Evolutionary conservation across 352 stramenopile species (phyloP), one percentile per base, ranked within the genome.

Genomic region (Globisporangium iwayamae): DNA sequence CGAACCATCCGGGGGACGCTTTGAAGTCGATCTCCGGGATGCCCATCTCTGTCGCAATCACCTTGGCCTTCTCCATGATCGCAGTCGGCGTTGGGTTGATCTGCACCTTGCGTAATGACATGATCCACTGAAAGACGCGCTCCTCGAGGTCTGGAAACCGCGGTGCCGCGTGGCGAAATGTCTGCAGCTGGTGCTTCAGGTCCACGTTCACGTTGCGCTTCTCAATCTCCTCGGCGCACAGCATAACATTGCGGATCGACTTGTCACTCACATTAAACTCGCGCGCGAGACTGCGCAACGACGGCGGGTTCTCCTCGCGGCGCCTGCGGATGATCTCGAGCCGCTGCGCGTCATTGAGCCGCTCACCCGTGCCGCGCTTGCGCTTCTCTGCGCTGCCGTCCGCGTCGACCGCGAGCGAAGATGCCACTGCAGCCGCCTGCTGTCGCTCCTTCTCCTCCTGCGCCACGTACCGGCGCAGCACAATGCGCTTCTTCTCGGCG

Each of bases 211-310:
- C 56, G 20, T 57, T 63, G 63, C 63, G 63, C 56, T 68, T 53
- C 55, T 64, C 47, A 38, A 64, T 68, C 18, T 43, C 56, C 18
- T 45, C 46, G 28, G 55, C 50, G 18, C 46, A 55, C 22, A 62
- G 47, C 55, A 68, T 60, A 16, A 68, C 56, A 16, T 64, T 63
- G 36, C 63, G 63, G 50, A 64, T 64, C 63, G 63, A 68, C 16
- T 62, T 62, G 28, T 68, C 63, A 1, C 46, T 64, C 25, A 68
- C 56, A 14, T 59, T 58, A 47, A 68, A 68, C 18, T 63, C 63
- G 25, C 63, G 47, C 36, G 56, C 63, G 16, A 68, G 39, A 16
- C 52, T 68, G 1, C 63, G 63, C n/a, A 68, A 47, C 28, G 63
- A 68, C 56, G 63, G 63, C 16, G 63, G 55, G n/a, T 68, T 63